phyloP scores from a whole-genome alignment of 768 basidiomycete species.

The Mycena vitilis region DNA sequence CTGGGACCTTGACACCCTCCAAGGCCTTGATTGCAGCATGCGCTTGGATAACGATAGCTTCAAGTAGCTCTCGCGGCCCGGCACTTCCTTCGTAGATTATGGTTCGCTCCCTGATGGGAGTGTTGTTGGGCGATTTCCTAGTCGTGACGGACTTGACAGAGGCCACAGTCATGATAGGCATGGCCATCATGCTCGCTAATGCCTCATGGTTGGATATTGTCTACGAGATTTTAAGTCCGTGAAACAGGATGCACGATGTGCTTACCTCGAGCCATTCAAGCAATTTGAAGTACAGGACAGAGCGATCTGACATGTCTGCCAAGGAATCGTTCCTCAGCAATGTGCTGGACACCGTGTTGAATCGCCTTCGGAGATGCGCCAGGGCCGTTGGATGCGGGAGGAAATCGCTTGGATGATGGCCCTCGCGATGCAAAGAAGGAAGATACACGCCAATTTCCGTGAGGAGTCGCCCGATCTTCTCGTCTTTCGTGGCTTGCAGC shows the following conservation, averaged over 20 bases:
- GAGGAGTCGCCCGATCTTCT: constrained; percentile 76
- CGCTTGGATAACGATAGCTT: constrained; percentile 92
- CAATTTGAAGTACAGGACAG: constrained; percentile 86
- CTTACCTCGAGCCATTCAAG: constrained; percentile 92
- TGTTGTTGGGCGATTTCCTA: constrained; percentile 60
- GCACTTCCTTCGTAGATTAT: constrained; percentile 92
- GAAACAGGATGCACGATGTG: constrained; percentile 6
- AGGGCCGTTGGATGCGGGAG: constrained; percentile 92
- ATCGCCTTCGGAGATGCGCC: constrained; percentile 90
- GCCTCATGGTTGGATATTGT: constrained; percentile 95
- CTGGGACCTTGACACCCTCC: constrained; percentile 68
- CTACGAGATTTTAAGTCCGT: constrained; percentile 52
- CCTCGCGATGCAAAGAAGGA: constrained; percentile 80
- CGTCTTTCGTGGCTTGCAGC: constrained; percentile 80
- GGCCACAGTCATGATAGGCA: constrained; percentile 92
- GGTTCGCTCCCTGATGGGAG: constrained; percentile 79
- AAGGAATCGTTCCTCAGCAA: constrained; percentile 93
- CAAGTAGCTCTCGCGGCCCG: constrained; percentile 90
- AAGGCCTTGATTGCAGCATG: constrained; percentile 91
- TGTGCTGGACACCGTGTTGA: constrained; percentile 88
- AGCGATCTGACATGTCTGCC: constrained; percentile 93
- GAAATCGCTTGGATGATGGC: constrained; percentile 89
- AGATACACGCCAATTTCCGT: constrained; percentile 83
- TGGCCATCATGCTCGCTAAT: constrained; percentile 94
- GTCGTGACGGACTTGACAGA: constrained; percentile 73